Evolutionary conservation across 2,329 filamentous ascomycete species (phyloP).

Genomic region (Exophiala phaeomuriformis): DNA sequence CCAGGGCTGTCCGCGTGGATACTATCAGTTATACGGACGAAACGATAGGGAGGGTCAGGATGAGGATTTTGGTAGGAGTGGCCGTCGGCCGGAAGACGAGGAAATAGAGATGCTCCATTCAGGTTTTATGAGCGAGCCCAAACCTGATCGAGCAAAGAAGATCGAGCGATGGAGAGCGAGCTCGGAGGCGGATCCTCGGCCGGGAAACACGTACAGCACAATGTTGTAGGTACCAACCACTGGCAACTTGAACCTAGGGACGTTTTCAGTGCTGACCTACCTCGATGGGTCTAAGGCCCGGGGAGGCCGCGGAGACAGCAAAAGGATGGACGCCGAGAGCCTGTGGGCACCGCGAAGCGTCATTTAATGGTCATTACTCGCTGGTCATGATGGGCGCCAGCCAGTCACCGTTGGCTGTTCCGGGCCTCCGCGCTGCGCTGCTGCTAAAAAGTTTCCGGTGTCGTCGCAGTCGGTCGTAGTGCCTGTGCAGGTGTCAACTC

Average conservation of each 20-base stretch:
- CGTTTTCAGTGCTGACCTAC: background rate
- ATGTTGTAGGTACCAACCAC: too few relatives aligned
- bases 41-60: background rate
- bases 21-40: too few relatives aligned
- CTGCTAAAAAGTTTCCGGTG: constrained; percentile 1
- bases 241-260: background rate
- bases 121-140: constrained; percentile 4
- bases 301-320: constrained; percentile 6
- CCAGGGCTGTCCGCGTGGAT: too few relatives aligned
- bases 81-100: background rate
- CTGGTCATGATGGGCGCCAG: background rate
- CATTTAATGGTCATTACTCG: background rate
- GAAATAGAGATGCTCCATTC: background rate
- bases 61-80: background rate
- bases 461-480: too few relatives aligned
- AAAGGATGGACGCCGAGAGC: background rate
- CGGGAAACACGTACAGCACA: too few relatives aligned
- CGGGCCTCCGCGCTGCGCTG: background rate
- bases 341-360: background rate
- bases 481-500: background rate
- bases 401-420: background rate
- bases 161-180: constrained; percentile 6
- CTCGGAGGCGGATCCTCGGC: background rate
- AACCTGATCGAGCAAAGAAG: constrained; percentile 2
- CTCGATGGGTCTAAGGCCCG: background rate